A percentile compares a stretch with the other conserved stretches of the same genome.
Conservation (phyloP, 805 yeast species). For the Candida nonsorbophila region DNA sequence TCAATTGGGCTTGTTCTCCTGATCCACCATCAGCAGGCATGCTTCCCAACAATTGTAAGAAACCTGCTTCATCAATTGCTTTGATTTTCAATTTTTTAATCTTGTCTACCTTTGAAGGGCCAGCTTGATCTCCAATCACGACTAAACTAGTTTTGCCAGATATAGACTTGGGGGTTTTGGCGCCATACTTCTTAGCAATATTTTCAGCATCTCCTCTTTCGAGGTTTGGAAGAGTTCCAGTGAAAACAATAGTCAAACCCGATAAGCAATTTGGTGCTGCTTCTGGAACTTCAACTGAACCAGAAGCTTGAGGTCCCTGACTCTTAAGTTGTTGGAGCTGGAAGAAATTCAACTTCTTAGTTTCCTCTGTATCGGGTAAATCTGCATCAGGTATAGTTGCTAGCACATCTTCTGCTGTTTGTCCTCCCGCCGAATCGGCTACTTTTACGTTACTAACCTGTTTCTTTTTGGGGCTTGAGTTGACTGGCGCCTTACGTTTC, state of each 20-base stretch:
- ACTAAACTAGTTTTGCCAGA: conserved; percentile 83
- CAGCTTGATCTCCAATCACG: conserved; percentile 93
- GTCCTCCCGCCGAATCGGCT: conserved; percentile 11
- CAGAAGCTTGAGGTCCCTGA: conserved; percentile 24
- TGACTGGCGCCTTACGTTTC: too few species aligned
- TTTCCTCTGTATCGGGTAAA: conserved; percentile 49
- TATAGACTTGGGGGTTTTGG: conserved; percentile 80
- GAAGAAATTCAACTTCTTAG: conserved; percentile 51
- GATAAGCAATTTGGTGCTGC: conserved; percentile 82
- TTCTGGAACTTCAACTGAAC: conserved; percentile 56
- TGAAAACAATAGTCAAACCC: conserved; percentile 89
- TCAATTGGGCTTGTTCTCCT: conserved; percentile 72
- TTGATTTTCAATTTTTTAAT: conserved; percentile 70
- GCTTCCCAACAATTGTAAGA: conserved; percentile 59
- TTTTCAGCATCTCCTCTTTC: conserved; percentile 73
- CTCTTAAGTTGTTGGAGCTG: conserved; percentile 32
- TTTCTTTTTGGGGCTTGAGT: conserved; percentile 2
- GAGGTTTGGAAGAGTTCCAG: conserved; percentile 79
- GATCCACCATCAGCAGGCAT: conserved; percentile 94
- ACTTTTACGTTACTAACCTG: too few species aligned
- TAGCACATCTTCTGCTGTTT: conserved; percentile 51
- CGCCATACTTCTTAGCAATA: conserved; percentile 83
- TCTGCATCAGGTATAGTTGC: conserved; percentile 70
- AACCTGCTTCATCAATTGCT: conserved; percentile 84
- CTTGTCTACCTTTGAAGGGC: conserved; percentile 86